phyloP scores from a whole-genome alignment of 352 stramenopile genomes.

The Phytophthora pluvialis region DNA sequence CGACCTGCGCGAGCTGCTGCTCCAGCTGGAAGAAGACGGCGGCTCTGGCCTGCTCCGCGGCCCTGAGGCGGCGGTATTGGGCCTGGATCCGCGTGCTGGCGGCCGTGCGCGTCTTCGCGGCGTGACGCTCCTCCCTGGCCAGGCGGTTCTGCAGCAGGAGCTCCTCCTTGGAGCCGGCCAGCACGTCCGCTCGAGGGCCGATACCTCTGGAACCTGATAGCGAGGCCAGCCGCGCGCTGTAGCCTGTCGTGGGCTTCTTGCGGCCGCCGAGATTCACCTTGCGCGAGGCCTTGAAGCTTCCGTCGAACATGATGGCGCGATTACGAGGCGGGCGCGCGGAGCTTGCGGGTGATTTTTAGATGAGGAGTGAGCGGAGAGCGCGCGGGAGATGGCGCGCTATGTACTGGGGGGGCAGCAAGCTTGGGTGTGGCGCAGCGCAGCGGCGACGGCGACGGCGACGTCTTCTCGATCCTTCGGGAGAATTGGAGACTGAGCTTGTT shows the following conservation, averaged over 20 bases:
- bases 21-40: constrained; percentile 52
- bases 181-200: not conserved
- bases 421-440: too few relatives aligned
- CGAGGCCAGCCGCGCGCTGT: constrained; percentile 30
- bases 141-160: constrained; percentile 63
- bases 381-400: not conserved
- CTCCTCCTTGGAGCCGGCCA: constrained; percentile 54
- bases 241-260: constrained; percentile 44
- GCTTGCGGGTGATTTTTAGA: not conserved
- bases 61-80: constrained; percentile 43
- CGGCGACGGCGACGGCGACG: too few relatives aligned
- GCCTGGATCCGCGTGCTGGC: constrained; percentile 63
- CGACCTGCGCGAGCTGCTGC: constrained; percentile 42
- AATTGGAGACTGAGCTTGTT: too few relatives aligned
- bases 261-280: constrained; percentile 78
- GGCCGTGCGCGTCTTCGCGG: constrained; percentile 42
- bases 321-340: not conserved
- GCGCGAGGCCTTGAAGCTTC: constrained; percentile 69
- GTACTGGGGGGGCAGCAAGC: too few relatives aligned
- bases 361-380: constrained; percentile 3
- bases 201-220: constrained; percentile 23
- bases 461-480: too few relatives aligned
- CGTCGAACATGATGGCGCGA: constrained; percentile 76
- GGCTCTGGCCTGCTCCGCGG: constrained; percentile 30
- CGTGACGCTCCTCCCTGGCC: constrained; percentile 58